Evolutionary conservation across 139 green algal genomes (phyloP).

Genomic region (Closterium sp.): DNA sequence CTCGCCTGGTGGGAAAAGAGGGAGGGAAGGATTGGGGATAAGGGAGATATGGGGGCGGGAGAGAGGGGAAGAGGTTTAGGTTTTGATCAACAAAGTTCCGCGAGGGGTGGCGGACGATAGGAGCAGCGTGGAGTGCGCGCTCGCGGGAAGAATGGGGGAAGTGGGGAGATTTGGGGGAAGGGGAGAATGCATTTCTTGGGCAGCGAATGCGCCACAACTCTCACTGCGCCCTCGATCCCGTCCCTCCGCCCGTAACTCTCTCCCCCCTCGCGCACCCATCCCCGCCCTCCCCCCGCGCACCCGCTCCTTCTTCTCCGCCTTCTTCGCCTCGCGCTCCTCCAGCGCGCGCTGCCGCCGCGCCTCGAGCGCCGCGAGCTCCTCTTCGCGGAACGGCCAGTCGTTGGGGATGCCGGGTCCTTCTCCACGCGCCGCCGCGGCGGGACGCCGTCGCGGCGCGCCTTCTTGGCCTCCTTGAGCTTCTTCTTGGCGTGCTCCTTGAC

Average conservation of each 20-base stretch:
- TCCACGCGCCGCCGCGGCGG: conserved; percentile 41
- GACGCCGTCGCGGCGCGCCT: conserved; percentile 55
- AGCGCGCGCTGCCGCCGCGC: conserved; percentile 60
- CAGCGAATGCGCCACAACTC: no score
- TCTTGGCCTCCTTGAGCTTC: conserved; percentile 76
- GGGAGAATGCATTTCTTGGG: no score
- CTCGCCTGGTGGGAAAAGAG: neutral
- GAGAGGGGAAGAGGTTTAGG: neutral
- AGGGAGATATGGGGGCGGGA: no score
- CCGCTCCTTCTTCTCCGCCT: conserved; percentile 61
- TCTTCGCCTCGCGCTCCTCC: conserved; percentile 79
- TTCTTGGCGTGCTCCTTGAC: conserved; percentile 90
- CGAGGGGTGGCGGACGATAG: neutral
- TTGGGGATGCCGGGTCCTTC: conserved; percentile 91
- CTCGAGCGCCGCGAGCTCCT: conserved; percentile 70
- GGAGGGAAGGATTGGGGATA: neutral
- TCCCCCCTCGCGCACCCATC: neutral
- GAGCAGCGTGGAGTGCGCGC: neutral
- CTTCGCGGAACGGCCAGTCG: conserved; percentile 91
- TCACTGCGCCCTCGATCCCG: no score
- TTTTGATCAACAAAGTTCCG: neutral
- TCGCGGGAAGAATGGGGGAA: neutral
- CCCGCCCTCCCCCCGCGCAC: neutral
- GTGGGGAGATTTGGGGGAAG: no score
- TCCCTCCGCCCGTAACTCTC: no score